A percentile compares a stretch with the other conserved stretches of the same genome.
These are phyloP conservation scores for Arxiozyma slooffiae DNA, from an alignment of 1,139 yeast genomes.

Conservation along the genomic window DNA sequence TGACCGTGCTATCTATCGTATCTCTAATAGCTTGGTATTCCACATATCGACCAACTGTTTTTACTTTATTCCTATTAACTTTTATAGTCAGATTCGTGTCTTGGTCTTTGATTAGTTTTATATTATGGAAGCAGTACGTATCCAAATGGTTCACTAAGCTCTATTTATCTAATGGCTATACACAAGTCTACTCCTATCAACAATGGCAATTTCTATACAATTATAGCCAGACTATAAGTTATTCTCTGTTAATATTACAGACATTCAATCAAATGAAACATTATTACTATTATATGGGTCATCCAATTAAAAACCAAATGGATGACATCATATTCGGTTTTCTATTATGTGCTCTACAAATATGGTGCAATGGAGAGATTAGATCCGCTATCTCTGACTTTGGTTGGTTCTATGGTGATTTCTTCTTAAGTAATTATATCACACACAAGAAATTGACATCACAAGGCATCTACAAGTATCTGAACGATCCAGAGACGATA, in stretches of 20 bases:
- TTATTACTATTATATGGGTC: constrained; percentile 30
- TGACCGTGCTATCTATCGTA: constrained; percentile 39
- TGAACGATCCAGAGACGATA: constrained; percentile 77
- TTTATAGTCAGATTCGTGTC: constrained; percentile 45
- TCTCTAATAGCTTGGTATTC: constrained; percentile 36
- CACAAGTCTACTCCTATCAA: constrained; percentile 59
- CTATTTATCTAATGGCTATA: constrained; percentile 57
- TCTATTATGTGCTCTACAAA: constrained; percentile 52
- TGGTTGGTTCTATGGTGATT: constrained; percentile 89
- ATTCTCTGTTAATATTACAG: constrained; percentile 32
- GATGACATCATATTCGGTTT: constrained; percentile 42
- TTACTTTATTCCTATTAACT: constrained; percentile 39
- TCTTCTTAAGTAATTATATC: constrained; percentile 53
- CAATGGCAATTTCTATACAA: constrained; percentile 74
- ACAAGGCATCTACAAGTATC: constrained; percentile 75
- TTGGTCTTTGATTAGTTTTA: constrained; percentile 42
- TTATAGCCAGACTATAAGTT: constrained; percentile 36
- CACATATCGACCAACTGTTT: constrained; percentile 34
- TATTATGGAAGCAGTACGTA: constrained; percentile 53
- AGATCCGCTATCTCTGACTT: constrained; percentile 69
- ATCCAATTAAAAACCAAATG: neutral
- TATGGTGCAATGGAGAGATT: constrained; percentile 65
- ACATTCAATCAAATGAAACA: constrained; percentile 20
- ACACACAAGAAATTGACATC: constrained; percentile 45
- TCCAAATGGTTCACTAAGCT: constrained; percentile 58